Base-by-base conservation (phyloP, 371 early-diverging fungal genomes). In the Phascolomyces articulosus region DNA sequence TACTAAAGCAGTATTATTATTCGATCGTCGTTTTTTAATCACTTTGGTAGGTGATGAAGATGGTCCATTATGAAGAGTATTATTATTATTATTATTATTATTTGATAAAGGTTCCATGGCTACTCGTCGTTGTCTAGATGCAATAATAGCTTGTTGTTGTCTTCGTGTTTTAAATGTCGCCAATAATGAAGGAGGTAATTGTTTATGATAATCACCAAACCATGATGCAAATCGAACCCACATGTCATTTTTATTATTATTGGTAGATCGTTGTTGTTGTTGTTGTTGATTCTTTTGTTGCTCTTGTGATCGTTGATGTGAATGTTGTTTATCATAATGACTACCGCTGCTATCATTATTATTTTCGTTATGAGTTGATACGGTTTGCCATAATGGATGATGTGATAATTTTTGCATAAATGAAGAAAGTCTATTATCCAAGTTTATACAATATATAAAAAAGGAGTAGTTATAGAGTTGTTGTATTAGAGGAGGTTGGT, bases 121-220 rank as follows among this genome's bases (percentile, higher is more conserved):
- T 15, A 44, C n/a, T 63, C 63, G 66, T 16, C 67, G 65, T 67
- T 71, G 76, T 26, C 80, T 70, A 51, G 75, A 73, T 57, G 70
- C 74, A 63, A 80, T 80, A 40, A 80, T 80, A 1, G 80, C 80
- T 48, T 75, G 74, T 63, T 80, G 80, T 56, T 80, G 77, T 60
- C 63, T 58, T 61, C 58, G 61, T 28, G 65, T 60, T 67, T 68
- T 61, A 41, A 66, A 61, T 24, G 62, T 61, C 16, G 57, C 47
- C 24, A 66, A 49, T 16, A 64, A 40, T 18, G 62, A 60, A 9
- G 61, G 59, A 18, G 60, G 57, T 8, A 60, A 40, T 55, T 67
- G 62, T 26, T 44, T 31, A 28, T 58, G 40, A 57, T 60, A 64
- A 57, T 64, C 49, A 26, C 61, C 60, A 57, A 66, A 66, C 60